phyloP scores from a whole-genome alignment of 2,329 filamentous ascomycete genomes.

The Aureobasidium sp. region DNA sequence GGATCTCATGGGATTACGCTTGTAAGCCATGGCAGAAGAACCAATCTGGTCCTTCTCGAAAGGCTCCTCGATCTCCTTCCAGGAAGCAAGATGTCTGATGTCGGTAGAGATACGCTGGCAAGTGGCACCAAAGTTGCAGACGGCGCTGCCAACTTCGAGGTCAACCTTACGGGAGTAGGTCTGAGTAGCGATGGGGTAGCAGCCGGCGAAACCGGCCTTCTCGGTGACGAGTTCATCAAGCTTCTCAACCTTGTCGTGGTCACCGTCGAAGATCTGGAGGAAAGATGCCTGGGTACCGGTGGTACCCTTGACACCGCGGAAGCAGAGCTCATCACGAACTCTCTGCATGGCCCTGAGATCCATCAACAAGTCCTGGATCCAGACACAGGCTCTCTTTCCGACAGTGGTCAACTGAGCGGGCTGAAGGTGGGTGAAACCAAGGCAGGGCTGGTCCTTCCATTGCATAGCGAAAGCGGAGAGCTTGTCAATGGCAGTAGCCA shows the following conservation, averaged over 20 bases:
- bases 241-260: conserved; percentile 51
- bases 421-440: conserved; percentile 70
- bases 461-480: conserved; percentile 62
- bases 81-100: conserved; percentile 62
- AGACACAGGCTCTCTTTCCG: conserved; percentile 60
- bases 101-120: conserved; percentile 66
- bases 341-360: conserved; percentile 66
- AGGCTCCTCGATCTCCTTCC: conserved; percentile 81
- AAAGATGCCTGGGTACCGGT: conserved; percentile 75
- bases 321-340: conserved; percentile 58
- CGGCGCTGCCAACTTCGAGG: conserved; percentile 67
- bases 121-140: conserved; percentile 70
- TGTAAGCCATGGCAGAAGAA: conserved; percentile 58
- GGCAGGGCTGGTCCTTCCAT: conserved; percentile 62
- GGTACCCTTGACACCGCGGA: conserved; percentile 66
- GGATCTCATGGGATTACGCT: conserved; percentile 51
- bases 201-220: conserved; percentile 55
- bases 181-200: conserved; percentile 60
- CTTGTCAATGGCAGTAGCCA: conserved; percentile 71
- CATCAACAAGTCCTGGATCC: conserved; percentile 67
- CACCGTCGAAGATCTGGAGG: conserved; percentile 56
- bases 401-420: conserved; percentile 49
- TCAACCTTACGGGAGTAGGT: conserved; percentile 79
- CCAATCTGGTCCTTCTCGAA: conserved; percentile 75
- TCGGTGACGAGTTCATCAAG: conserved; percentile 55